A percentile compares a stretch with the other conserved stretches of the same genome.
These are phyloP conservation scores for Sanghuangporus sanghuang DNA, from an alignment of 1,284 basidiomycete species.

Conservation along the genomic window DNA sequence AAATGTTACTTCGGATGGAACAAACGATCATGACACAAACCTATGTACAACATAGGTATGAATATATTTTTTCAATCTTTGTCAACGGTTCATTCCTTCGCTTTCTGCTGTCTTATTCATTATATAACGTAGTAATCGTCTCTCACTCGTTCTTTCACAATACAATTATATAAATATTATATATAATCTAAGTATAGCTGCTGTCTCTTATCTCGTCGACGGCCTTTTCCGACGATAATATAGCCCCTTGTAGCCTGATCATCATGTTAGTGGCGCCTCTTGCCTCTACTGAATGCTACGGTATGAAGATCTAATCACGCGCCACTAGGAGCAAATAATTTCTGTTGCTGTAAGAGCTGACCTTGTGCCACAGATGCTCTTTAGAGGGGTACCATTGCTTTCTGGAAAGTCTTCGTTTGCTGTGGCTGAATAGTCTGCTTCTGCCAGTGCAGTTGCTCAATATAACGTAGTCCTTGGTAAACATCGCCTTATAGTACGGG, in stretches of 20 bases:
- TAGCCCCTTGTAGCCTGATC: neutral
- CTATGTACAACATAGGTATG: conserved; percentile 13
- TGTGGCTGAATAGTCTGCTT: too few relatives aligned
- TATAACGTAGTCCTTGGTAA: too few relatives aligned
- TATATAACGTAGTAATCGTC: neutral
- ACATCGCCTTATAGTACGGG: too few relatives aligned
- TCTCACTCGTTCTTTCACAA: neutral
- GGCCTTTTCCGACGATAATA: neutral
- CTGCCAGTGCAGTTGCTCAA: too few relatives aligned
- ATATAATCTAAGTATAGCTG: neutral
- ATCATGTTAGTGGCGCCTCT: too few relatives aligned
- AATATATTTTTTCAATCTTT: neutral
- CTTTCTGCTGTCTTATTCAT: neutral
- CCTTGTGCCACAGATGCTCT: too few relatives aligned
- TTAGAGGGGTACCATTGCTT: too few relatives aligned
- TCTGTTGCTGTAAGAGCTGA: too few relatives aligned
- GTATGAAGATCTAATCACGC: too few relatives aligned
- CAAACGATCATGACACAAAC: conserved; percentile 6
- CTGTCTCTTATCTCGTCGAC: neutral
- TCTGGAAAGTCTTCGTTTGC: too few relatives aligned
- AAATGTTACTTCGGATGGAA: neutral
- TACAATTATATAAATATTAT: neutral
- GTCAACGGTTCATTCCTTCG: neutral
- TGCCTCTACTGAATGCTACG: too few relatives aligned
- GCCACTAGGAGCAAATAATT: too few relatives aligned